Conservation (phyloP, 2,329 filamentous ascomycete genomes). For the Talaromyces funiculosus region DNA sequence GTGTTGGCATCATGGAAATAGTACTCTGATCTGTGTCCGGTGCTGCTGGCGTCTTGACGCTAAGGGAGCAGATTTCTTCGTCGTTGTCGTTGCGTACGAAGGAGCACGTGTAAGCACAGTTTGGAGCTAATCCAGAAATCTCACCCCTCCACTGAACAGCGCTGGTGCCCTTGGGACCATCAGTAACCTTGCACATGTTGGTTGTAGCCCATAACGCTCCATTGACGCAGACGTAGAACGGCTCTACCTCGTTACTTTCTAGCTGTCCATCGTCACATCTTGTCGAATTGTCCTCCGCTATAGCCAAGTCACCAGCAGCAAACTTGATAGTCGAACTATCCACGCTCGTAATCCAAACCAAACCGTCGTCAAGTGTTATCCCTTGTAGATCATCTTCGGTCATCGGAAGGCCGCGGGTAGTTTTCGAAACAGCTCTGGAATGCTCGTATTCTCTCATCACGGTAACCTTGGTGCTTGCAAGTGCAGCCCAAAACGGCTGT, state of each 20-base stretch:
- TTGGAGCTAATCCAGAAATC: conserved; percentile 59
- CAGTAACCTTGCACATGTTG: conserved; percentile 45
- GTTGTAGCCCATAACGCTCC: conserved; percentile 61
- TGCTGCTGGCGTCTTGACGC: conserved; percentile 57
- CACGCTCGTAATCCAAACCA: conserved; percentile 44
- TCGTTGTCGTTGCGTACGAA: conserved; percentile 54
- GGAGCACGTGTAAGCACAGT: conserved; percentile 60
- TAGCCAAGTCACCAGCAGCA: conserved; percentile 39
- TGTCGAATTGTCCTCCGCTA: conserved; percentile 27
- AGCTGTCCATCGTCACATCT: conserved; percentile 22
- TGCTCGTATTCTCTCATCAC: conserved; percentile 88
- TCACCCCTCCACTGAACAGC: conserved; percentile 53
- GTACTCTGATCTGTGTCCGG: conserved; percentile 55
- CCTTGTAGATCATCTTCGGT: conserved; percentile 40
- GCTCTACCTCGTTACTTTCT: conserved; percentile 42
- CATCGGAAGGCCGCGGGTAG: conserved; percentile 33
- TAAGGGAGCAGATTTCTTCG: conserved; percentile 54
- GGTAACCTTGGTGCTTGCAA: conserved; percentile 94
- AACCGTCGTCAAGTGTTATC: conserved; percentile 36
- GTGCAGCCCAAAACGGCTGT: conserved; percentile 88
- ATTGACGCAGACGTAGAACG: conserved; percentile 61
- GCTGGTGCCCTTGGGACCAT: conserved; percentile 41
- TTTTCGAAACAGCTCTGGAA: conserved; percentile 50
- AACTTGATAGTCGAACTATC: conserved; percentile 45
- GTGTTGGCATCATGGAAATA: conserved; percentile 28